phyloP scores from a whole-genome alignment of 2,329 filamentous ascomycete species.

The Xylariales sp. region DNA sequence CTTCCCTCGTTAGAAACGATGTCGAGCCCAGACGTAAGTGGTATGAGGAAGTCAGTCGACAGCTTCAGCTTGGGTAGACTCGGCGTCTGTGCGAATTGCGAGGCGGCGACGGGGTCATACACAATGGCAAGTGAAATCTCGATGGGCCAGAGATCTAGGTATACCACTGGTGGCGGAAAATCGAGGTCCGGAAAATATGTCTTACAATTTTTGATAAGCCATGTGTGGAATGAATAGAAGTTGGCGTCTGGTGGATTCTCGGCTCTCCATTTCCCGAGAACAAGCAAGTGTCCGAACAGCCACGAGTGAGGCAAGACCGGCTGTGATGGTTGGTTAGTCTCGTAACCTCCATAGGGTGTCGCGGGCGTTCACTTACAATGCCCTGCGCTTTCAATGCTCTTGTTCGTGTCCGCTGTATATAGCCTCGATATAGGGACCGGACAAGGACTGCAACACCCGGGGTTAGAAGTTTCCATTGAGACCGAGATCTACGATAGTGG shows the following conservation, averaged over 20 bases:
- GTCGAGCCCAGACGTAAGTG: conserved; percentile 50
- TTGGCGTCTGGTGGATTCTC: conserved; percentile 45
- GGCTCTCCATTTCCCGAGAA: conserved; percentile 43
- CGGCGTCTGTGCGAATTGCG: conserved; percentile 43
- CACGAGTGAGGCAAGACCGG: conserved; percentile 47
- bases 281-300: conserved; percentile 44
- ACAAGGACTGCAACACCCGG: conserved; percentile 9
- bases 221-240: conserved; percentile 43
- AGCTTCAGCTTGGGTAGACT: conserved; percentile 42
- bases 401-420: conserved; percentile 38
- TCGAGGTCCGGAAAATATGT: conserved; percentile 45
- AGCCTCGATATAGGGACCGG: conserved; percentile 44
- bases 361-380: conserved; percentile 41
- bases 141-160: conserved; percentile 48
- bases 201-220: conserved; percentile 43
- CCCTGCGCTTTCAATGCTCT: conserved; percentile 43
- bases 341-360: neutral
- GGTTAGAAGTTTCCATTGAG: neutral
- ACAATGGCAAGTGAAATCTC: conserved; percentile 38
- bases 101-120: conserved; percentile 39
- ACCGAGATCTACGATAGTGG: neutral
- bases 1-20: conserved; percentile 50
- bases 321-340: conserved; percentile 39
- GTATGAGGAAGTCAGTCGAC: conserved; percentile 38
- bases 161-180: conserved; percentile 44